These are phyloP conservation scores for Botryosphaeria agaves DNA, from an alignment of 2,329 filamentous ascomycete genomes.

Conservation along the genomic window DNA sequence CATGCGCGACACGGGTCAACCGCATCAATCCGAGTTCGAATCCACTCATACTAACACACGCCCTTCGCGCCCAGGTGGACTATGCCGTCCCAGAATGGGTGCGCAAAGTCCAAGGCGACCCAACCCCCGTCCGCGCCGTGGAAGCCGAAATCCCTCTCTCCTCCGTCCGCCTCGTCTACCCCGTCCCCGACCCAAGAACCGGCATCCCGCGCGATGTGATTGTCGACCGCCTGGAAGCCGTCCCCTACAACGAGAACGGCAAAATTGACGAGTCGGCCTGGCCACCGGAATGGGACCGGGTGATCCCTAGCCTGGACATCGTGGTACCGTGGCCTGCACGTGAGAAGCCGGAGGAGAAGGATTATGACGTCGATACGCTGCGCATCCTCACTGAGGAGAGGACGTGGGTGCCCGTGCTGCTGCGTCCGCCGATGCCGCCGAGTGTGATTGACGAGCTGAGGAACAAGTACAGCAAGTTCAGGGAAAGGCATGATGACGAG, in stretches of 20 bases:
- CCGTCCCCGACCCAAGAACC: slow-evolving; percentile 48
- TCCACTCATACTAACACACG: too few species aligned
- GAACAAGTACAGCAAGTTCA: slow-evolving; percentile 66
- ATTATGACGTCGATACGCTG: slow-evolving; percentile 51
- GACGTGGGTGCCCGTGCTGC: slow-evolving; percentile 63
- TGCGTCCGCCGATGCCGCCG: slow-evolving; percentile 60
- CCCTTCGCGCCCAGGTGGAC: slow-evolving; percentile 21
- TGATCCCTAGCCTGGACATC: slow-evolving; percentile 55
- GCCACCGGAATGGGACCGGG: slow-evolving; percentile 13
- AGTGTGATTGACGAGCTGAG: slow-evolving; percentile 73
- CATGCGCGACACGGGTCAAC: too few species aligned
- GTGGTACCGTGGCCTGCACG: slow-evolving; percentile 60
- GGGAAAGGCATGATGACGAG: slow-evolving; percentile 61
- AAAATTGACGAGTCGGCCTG: slow-evolving; percentile 32
- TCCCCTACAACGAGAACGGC: slow-evolving; percentile 25
- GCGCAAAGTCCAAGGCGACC: slow-evolving; percentile 18
- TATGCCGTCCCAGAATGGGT: slow-evolving; percentile 23
- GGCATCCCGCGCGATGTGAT: slow-evolving; percentile 55
- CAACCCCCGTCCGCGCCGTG: slow-evolving; percentile 27
- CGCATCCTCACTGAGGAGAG: slow-evolving; percentile 57
- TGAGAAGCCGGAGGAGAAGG: slow-evolving; percentile 26
- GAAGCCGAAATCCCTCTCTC: slow-evolving; percentile 45
- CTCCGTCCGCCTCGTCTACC: slow-evolving; percentile 66
- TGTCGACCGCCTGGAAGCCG: slow-evolving; percentile 50
- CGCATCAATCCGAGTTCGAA: too few species aligned